Evolutionary conservation across 2,329 filamentous ascomycete genomes (phyloP).

Genomic region (Ophiostoma pallidulum): DNA sequence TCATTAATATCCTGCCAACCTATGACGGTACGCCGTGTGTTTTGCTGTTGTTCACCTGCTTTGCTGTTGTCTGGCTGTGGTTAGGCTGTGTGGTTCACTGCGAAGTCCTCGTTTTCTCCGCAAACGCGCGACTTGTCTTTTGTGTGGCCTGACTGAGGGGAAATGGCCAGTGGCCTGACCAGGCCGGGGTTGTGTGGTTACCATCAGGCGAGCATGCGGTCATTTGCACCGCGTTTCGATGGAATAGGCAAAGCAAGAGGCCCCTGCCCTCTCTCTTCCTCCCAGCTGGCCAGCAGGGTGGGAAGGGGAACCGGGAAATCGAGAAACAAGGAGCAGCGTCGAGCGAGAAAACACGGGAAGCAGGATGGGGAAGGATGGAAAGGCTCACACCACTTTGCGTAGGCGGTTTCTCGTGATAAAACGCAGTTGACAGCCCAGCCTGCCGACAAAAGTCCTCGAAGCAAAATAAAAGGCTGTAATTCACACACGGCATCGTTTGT

Average conservation of each 20-base stretch:
- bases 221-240: neutral
- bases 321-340: neutral
- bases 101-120: conserved; percentile 2
- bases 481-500: too few species aligned
- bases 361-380: neutral
- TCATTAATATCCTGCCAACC: too few species aligned
- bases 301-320: neutral
- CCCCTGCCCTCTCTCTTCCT: too few species aligned
- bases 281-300: neutral
- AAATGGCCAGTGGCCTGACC: neutral
- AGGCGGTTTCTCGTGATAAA: neutral
- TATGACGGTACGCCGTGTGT: too few species aligned
- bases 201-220: conserved; percentile 7
- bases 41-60: too few species aligned
- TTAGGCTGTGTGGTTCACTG: too few species aligned
- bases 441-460: too few species aligned
- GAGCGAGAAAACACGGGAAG: neutral
- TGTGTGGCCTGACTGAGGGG: conserved; percentile 3
- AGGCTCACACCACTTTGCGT: conserved; percentile 1
- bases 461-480: too few species aligned
- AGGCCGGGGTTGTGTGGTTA: neutral
- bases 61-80: too few species aligned
- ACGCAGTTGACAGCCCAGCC: too few species aligned
- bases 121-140: neutral
- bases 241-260: too few species aligned